Percentiles rank a stretch among this genome's conserved stretches.
Evolutionary conservation across 2,329 filamentous ascomycete species (phyloP).

Genomic region (Ceratocystis lukuohia): DNA sequence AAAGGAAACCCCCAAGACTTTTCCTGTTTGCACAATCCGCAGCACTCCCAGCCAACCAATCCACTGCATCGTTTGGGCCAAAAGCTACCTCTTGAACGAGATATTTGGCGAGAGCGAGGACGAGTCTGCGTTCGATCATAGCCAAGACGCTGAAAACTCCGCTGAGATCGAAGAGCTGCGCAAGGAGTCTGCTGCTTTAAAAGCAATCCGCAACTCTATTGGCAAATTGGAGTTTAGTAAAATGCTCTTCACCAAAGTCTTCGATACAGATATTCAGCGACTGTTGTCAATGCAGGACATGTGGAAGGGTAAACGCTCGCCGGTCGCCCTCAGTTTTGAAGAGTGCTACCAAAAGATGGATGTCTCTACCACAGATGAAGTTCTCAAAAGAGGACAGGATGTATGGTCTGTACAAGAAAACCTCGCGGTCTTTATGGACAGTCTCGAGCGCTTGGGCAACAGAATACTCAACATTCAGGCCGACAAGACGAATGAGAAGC

Average conservation of each 20-base stretch:
- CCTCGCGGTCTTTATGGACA: slow-evolving; percentile 73
- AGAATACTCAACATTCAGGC: slow-evolving; percentile 54
- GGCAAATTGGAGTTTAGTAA: slow-evolving; percentile 64
- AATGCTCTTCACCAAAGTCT: slow-evolving; percentile 87
- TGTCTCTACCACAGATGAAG: slow-evolving; percentile 33
- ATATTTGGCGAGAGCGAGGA: slow-evolving; percentile 89
- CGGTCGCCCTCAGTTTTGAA: slow-evolving; percentile 59
- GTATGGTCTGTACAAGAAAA: slow-evolving; percentile 77
- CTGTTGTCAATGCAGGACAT: slow-evolving; percentile 82
- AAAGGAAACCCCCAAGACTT: slow-evolving; percentile 83
- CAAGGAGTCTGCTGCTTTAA: slow-evolving; percentile 70
- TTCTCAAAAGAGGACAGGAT: slow-evolving; percentile 54
- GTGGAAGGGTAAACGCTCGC: slow-evolving; percentile 76
- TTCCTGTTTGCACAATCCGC: slow-evolving; percentile 92
- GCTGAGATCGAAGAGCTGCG: slow-evolving; percentile 79
- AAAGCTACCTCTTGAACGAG: slow-evolving; percentile 91
- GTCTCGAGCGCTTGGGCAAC: slow-evolving; percentile 61
- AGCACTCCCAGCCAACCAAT: slow-evolving; percentile 94
- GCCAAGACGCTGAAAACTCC: slow-evolving; percentile 68
- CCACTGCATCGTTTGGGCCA: slow-evolving; percentile 97
- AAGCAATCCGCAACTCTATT: slow-evolving; percentile 68
- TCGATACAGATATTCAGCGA: slow-evolving; percentile 68
- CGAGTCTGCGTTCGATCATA: slow-evolving; percentile 65
- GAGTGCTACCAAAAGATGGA: slow-evolving; percentile 40
- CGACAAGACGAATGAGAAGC: slow-evolving; percentile 37